Evolutionary conservation across 2,329 filamentous ascomycete species (phyloP), one percentile per base, ranked within the genome.

Genomic region (Hortaea sp.): DNA sequence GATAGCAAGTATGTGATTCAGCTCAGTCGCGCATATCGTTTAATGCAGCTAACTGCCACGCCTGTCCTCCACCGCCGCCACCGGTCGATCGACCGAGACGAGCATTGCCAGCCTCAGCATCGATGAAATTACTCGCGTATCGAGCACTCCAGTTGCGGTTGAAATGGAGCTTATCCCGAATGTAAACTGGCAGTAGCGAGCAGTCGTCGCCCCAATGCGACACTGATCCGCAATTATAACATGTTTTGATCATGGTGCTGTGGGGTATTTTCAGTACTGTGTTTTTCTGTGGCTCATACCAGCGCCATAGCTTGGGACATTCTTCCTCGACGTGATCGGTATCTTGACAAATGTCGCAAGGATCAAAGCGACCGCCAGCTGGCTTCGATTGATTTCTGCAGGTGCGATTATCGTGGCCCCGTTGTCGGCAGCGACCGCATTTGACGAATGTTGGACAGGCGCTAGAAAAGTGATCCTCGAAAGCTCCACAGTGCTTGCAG

Each of bases 301-400:
- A 46, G 12, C 54, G 44, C 55, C 57, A 60, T 12, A 61, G 40
- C 7, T 44, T 28, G 2, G 50, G 34, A 42, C 58, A 61, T 27
- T 57, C 49, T 39, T 58, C 54, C 39, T 61, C 57, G 7, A 55
- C 45, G 31, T 60, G 56, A 10, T 55, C 55, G 9, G 29, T 30
- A 12, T 50, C 34, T 11, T 46, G 42, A 30, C 54, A 57, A 31
- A 53, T 30, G 39, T 57, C 51, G 45, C 54, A 57, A 4, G 48
- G 41, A 40, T 55, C 53, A 28, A 34, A 43, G 9, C 35, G 37
- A 31, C 51, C 49, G 2, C 47, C 51, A 7, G 37, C 34, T 1
- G 40, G 42, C 5, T 42, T 39, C 5, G 46, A 37, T 9, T 34
- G 34, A 11, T 43, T 42, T 5, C 29, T 28, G 50, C 53, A 55